Base-by-base conservation (phyloP, 208 protist species). In the Lotmaria passim region DNA sequence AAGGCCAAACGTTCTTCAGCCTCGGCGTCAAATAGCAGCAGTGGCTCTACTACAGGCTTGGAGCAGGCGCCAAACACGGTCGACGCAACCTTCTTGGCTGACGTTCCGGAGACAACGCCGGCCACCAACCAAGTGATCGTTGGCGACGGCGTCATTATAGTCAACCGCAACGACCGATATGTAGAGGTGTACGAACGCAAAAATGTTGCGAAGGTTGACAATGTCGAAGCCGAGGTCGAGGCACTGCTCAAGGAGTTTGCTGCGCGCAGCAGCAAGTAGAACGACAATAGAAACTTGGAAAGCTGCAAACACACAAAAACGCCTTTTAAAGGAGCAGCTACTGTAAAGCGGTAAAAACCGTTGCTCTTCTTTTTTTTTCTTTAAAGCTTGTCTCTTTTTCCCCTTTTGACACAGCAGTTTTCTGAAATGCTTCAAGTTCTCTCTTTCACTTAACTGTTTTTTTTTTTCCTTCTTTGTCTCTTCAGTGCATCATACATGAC, bases 121-220 rank as follows among this genome's bases (percentile, higher is more conserved):
- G 31, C 57, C 0, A 65, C 51, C 2, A 80, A 83, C 39, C 77
- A 81, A 28, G 66, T 83, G 30, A 72, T 89, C 30, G 71, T 84
- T 12, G 67, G 71, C n/a, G 84, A 86, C 48, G 81, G 75, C 17
- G 74, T 86, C 41, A 83, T 89, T 30, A 76, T 89, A 43, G 63
- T 89, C 11, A 86, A 89, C 53, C 84, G 84, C 24, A 79, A 82
- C 46, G 79, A 86, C 36, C 64, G 84, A 8, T 89, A 84, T 38
- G 70, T 89, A 3, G 84, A 89, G 41, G 78, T 89, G 33, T 89
- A 89, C 44, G 79, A 85, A 53, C 75, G 78, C n/a, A 83, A 73
- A 56, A 83, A 79, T 36, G 58, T 84, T 8, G 47, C 67, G 0
- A 69, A 65, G 38, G 62, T 78, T 24, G 74, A 75, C 34, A 78